These are phyloP conservation scores for Xylaria curta DNA, from an alignment of 495 filamentous ascomycete species.

Conservation along the genomic window DNA sequence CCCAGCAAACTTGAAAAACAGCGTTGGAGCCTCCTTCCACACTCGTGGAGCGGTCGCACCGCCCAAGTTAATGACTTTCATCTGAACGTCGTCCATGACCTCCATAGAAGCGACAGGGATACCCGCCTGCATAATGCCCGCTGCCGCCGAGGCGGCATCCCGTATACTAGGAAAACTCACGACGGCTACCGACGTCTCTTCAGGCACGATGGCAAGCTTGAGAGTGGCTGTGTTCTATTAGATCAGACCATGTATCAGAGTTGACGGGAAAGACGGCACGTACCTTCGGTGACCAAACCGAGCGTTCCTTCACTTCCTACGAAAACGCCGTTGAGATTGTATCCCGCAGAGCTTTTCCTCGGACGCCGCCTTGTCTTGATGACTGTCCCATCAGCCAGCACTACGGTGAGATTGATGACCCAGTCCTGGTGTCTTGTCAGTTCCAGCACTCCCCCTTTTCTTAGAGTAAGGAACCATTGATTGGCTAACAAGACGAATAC, in stretches of 20 bases:
- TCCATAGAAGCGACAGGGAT: constrained; percentile 81
- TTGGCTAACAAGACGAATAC: not conserved
- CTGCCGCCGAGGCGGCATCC: constrained; percentile 73
- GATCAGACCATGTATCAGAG: no score
- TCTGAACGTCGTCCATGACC: constrained; percentile 84
- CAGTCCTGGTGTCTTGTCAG: constrained; percentile 57
- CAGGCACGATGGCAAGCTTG: constrained; percentile 75
- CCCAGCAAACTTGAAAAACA: constrained; percentile 86
- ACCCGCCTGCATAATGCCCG: constrained; percentile 72
- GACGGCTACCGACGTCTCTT: constrained; percentile 76
- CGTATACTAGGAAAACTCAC: constrained; percentile 76
- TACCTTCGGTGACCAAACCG: constrained; percentile 73
- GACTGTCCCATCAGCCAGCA: constrained; percentile 77
- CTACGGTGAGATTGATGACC: constrained; percentile 82
- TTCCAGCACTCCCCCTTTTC: not conserved
- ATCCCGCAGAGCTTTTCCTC: constrained; percentile 80
- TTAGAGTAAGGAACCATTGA: not conserved
- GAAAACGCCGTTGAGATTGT: constrained; percentile 78
- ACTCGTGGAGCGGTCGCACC: constrained; percentile 68
- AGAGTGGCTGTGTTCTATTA: constrained; percentile 58
- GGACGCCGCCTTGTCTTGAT: constrained; percentile 79
- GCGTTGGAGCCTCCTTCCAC: constrained; percentile 78
- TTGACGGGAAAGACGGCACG: not conserved
- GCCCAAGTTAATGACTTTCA: constrained; percentile 76
- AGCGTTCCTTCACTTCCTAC: constrained; percentile 82